Percentiles rank a stretch among this genome's conserved stretches.
Evolutionary conservation across 495 filamentous ascomycete species (phyloP).

Genomic region (Cercophora newfieldiana): DNA sequence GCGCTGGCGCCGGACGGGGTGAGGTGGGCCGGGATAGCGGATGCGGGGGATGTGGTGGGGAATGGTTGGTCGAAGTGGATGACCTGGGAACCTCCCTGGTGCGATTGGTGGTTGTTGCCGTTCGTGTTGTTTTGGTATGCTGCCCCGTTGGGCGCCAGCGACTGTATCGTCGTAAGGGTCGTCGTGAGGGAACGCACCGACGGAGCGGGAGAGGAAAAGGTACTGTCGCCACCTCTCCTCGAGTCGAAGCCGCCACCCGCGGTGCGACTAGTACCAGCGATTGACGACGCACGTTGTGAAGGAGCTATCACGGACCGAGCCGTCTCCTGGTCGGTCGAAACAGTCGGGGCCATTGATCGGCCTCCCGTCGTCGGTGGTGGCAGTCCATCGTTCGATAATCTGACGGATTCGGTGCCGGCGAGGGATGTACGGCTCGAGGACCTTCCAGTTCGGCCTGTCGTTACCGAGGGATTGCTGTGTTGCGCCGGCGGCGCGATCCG

Average conservation of each 20-base stretch:
- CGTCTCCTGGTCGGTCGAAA: constrained; percentile 78
- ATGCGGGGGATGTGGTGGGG: constrained; percentile 69
- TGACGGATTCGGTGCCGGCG: constrained; percentile 52
- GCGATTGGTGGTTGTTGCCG: constrained; percentile 35
- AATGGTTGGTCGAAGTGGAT: constrained; percentile 91
- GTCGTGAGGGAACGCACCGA: constrained; percentile 91
- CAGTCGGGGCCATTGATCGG: constrained; percentile 72
- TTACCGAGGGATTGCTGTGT: constrained; percentile 61
- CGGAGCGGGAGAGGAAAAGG: constrained; percentile 90
- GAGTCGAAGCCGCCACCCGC: constrained; percentile 64
- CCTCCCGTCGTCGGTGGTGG: constrained; percentile 60
- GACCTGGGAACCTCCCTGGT: constrained; percentile 45
- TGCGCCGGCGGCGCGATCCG: constrained; percentile 43
- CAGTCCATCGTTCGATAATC: constrained; percentile 59
- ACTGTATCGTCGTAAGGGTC: constrained; percentile 95
- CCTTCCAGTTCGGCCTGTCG: constrained; percentile 42
- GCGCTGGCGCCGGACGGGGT: constrained; percentile 48
- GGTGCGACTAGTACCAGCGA: constrained; percentile 63
- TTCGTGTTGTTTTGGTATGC: constrained; percentile 60
- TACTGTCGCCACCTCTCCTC: constrained; percentile 74
- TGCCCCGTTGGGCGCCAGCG: constrained; percentile 67
- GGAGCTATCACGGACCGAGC: constrained; percentile 71
- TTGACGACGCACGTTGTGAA: constrained; percentile 69
- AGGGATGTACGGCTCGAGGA: constrained; percentile 40
- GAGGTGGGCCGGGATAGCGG: constrained; percentile 80